Percentiles rank a stretch among this genome's conserved stretches.
Evolutionary conservation across 495 filamentous ascomycete species (phyloP).

Genomic region (Tuber melanosporum): DNA sequence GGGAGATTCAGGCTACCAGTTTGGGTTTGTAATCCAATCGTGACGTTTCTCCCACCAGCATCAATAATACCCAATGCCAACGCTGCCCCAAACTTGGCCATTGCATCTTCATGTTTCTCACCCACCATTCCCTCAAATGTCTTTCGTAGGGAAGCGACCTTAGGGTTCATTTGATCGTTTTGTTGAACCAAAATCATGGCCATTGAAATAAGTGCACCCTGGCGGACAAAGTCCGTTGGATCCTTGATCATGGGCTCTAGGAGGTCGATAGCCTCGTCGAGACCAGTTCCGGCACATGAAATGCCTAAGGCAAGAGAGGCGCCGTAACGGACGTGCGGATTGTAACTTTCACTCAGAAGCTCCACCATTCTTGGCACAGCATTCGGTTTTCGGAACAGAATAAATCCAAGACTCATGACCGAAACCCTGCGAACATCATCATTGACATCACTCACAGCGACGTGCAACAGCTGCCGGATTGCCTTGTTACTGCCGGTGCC

Average conservation of each 20-base stretch:
- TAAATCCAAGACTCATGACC: slow-evolving; percentile 98
- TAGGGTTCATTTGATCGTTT: slow-evolving; percentile 91
- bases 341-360: slow-evolving; percentile 94
- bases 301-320: slow-evolving; percentile 98
- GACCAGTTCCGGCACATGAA: slow-evolving; percentile 90
- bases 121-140: slow-evolving; percentile 82
- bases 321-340: slow-evolving; percentile 96
- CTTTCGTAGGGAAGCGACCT: slow-evolving; percentile 74
- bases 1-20: slow-evolving; percentile 97
- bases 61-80: slow-evolving; percentile 95
- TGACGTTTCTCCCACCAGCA: slow-evolving; percentile 96
- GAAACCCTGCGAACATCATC: slow-evolving; percentile 94
- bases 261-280: slow-evolving; percentile 94
- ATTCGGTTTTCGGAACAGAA: slow-evolving; percentile 94
- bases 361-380: slow-evolving; percentile 99
- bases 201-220: slow-evolving; percentile 89
- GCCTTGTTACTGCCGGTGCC: slow-evolving; percentile 98
- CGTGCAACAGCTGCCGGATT: slow-evolving; percentile 91
- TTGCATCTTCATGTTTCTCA: slow-evolving; percentile 96
- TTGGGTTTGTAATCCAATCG: slow-evolving; percentile 93
- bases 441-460: slow-evolving; percentile 95
- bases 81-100: slow-evolving; percentile 97
- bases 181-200: slow-evolving; percentile 98
- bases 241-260: slow-evolving; percentile 99
- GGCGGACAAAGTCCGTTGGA: slow-evolving; percentile 94